Conservation (phyloP, 176 grass and related monocot genomes). For the Otatea glauca region DNA sequence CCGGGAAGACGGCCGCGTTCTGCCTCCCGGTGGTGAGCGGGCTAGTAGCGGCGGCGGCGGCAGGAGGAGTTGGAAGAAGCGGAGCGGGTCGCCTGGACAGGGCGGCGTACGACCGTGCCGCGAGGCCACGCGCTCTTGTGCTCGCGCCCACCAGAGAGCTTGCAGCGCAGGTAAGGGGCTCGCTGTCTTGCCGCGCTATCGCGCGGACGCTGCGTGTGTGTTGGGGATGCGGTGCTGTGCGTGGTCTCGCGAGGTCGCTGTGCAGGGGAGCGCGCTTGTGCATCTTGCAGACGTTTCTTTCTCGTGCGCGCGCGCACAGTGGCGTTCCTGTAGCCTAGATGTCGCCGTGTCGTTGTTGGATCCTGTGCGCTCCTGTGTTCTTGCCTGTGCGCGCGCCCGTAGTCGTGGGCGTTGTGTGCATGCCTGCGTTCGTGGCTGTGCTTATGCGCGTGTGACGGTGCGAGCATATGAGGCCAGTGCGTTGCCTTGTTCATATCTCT, state of each 20-base stretch:
- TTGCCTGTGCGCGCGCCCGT: background rate
- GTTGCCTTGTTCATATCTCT: background rate
- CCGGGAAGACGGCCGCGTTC: conserved; percentile 90
- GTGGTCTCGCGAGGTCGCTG: background rate
- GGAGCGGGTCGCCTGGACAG: background rate
- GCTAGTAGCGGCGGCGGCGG: background rate
- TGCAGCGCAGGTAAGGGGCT: conserved; percentile 55
- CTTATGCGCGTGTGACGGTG: background rate
- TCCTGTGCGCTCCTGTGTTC: background rate
- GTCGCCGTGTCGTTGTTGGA: background rate
- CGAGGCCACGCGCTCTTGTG: conserved; percentile 61
- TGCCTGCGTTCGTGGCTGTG: background rate
- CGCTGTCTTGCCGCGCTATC: background rate
- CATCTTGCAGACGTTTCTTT: background rate
- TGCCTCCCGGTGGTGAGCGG: conserved; percentile 72
- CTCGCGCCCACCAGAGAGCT: conserved; percentile 84
- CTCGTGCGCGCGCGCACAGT: background rate
- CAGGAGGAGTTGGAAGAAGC: background rate
- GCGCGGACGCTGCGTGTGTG: background rate
- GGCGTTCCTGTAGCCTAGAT: background rate
- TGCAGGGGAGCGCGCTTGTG: background rate
- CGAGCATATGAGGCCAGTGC: background rate
- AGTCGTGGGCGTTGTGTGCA: background rate
- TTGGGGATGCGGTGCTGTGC: background rate
- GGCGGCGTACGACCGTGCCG: conserved; percentile 1